phyloP scores from a whole-genome alignment of 2,329 filamentous ascomycete genomes.

The Diaporthe australafricana region DNA sequence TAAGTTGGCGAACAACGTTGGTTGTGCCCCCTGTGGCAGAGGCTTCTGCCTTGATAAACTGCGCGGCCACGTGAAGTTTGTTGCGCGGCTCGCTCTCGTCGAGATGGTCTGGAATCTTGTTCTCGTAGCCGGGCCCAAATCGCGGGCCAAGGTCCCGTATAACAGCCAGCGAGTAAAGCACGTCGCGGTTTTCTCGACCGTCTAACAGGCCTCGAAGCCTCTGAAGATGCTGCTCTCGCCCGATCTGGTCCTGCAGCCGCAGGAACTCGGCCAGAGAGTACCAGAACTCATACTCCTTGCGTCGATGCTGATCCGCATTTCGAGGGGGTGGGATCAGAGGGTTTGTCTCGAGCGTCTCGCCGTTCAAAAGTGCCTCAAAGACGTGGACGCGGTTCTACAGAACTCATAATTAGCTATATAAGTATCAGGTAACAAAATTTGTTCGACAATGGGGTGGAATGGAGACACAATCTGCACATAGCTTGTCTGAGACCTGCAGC shows the following conservation, averaged over 20 bases:
- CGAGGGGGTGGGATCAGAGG: slow-evolving; percentile 63
- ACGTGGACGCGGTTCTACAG: slow-evolving; percentile 73
- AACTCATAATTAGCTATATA: background rate
- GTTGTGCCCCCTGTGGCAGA: slow-evolving; percentile 75
- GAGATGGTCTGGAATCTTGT: slow-evolving; percentile 66
- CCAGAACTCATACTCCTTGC: slow-evolving; percentile 85
- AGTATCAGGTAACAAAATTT: too few species aligned
- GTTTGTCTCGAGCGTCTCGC: slow-evolving; percentile 71
- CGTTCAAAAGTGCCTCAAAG: slow-evolving; percentile 81
- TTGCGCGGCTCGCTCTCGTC: slow-evolving; percentile 76
- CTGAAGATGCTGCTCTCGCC: slow-evolving; percentile 73
- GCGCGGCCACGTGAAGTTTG: slow-evolving; percentile 75
- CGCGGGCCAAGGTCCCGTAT: slow-evolving; percentile 79
- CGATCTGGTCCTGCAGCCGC: slow-evolving; percentile 68
- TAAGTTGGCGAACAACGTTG: slow-evolving; percentile 77
- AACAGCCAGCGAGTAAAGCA: slow-evolving; percentile 89
- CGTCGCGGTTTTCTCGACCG: slow-evolving; percentile 86
- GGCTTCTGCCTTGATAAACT: slow-evolving; percentile 75
- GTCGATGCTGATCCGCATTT: slow-evolving; percentile 64
- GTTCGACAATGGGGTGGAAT: too few species aligned
- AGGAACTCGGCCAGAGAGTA: slow-evolving; percentile 79
- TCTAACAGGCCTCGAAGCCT: slow-evolving; percentile 79
- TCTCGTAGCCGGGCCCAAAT: slow-evolving; percentile 69
- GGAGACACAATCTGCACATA: too few species aligned
- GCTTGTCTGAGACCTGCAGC: too few species aligned